These are phyloP conservation scores for Apiotrichum siamense DNA, from an alignment of 1,284 basidiomycete species.

Conservation along the genomic window DNA sequence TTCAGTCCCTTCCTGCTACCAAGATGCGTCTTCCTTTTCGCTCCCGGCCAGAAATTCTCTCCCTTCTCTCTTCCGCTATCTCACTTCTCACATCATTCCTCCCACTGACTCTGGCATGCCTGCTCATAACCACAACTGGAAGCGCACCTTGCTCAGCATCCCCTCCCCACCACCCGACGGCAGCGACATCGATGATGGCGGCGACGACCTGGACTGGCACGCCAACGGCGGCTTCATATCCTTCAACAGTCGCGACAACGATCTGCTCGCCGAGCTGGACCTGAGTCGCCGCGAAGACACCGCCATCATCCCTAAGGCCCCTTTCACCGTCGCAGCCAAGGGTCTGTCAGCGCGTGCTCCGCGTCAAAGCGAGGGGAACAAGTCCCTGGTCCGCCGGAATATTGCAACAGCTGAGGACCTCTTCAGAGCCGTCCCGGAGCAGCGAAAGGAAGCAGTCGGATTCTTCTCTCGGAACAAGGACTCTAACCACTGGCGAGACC, in stretches of 20 bases:
- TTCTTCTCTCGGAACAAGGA: neutral
- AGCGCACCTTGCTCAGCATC: constrained; percentile 2
- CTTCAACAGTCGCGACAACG: constrained; percentile 6
- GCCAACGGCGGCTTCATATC: constrained; percentile 1
- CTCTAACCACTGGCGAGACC: neutral
- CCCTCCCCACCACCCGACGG: constrained; percentile 2
- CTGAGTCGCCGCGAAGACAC: constrained; percentile 21
- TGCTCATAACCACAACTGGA: constrained; percentile 2
- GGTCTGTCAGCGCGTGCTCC: neutral
- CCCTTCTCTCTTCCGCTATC: neutral
- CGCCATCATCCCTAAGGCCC: constrained; percentile 16
- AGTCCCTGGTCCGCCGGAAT: neutral
- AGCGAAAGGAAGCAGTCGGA: too few species aligned
- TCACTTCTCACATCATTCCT: neutral
- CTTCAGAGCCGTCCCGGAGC: neutral
- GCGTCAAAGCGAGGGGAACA: neutral
- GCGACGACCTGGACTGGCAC: too few species aligned
- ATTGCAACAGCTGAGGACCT: constrained; percentile 4
- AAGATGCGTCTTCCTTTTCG: too few species aligned
- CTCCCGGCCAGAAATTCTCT: too few species aligned
- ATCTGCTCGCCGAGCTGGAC: constrained; percentile 21
- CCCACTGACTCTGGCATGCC: neutral
- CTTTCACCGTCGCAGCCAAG: constrained; percentile 21
- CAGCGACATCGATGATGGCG: neutral
- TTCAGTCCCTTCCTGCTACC: too few species aligned